Evolutionary conservation across 2,329 filamentous ascomycete genomes (phyloP).

Genomic region (Colletotrichum echinochloae): DNA sequence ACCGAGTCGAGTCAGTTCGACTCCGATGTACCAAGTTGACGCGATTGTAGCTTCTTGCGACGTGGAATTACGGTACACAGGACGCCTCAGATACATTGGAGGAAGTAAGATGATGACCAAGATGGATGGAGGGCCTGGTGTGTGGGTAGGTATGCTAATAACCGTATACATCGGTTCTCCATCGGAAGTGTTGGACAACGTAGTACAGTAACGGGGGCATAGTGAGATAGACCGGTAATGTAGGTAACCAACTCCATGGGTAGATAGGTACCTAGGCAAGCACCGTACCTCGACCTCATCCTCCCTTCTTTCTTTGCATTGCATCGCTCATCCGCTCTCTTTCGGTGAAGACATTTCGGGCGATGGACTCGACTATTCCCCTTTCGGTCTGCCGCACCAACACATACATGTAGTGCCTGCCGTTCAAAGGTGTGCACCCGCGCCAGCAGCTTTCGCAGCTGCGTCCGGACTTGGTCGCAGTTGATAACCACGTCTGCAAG

Average conservation of each 20-base stretch:
- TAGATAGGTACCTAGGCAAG: too few species aligned
- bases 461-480: background rate
- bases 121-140: background rate
- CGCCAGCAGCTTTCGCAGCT: background rate
- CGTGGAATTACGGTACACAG: background rate
- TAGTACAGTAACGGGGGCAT: background rate
- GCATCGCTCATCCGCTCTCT: background rate
- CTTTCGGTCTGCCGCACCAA: constrained; percentile 13
- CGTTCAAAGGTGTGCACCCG: constrained; percentile 6
- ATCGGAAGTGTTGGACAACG: background rate
- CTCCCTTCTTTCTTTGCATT: background rate
- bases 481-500: background rate
- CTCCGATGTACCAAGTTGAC: background rate
- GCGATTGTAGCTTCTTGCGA: background rate
- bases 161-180: background rate
- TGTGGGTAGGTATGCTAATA: background rate
- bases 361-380: constrained; percentile 27
- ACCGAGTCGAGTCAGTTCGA: constrained; percentile 23
- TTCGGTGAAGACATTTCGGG: constrained; percentile 28
- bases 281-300: constrained; percentile 3
- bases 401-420: constrained; percentile 11
- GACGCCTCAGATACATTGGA: background rate
- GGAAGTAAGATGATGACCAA: background rate
- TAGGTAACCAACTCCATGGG: background rate
- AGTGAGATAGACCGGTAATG: constrained; percentile 4